Percentiles rank a stretch among this genome's conserved stretches.
phyloP scores from a whole-genome alignment of 352 stramenopile species.

The Globisporangium spinosum region DNA sequence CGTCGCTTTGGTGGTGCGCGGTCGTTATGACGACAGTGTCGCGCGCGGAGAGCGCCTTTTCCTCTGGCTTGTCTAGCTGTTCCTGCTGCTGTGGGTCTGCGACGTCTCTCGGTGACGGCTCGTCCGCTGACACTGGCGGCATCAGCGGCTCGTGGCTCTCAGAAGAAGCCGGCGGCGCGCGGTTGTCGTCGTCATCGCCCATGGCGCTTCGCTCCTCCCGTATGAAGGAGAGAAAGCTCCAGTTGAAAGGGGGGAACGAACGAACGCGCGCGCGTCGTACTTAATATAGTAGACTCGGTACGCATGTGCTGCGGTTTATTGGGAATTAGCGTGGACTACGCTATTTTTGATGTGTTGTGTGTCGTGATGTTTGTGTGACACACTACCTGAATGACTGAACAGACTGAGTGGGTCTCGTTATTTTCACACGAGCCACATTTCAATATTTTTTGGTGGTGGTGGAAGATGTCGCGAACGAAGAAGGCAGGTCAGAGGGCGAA shows the following conservation, averaged over 20 bases:
- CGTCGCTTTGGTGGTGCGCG: conserved; percentile 3
- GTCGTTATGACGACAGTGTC: conserved; percentile 1
- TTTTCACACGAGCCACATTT: not conserved
- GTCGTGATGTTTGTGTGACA: not conserved
- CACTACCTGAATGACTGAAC: not conserved
- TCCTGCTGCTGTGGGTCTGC: not conserved
- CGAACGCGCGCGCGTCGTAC: not conserved
- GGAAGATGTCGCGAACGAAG: conserved; percentile 11
- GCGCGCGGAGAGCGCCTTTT: not conserved
- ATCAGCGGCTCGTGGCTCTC: not conserved
- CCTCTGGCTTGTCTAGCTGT: not conserved
- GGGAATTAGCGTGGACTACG: not conserved
- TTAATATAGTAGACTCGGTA: not conserved
- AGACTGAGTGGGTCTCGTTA: not conserved
- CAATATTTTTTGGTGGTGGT: conserved; percentile 4
- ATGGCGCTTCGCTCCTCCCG: not conserved
- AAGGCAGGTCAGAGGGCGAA: conserved; percentile 36
- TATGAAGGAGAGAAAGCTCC: conserved; percentile 9
- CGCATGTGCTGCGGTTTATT: not conserved
- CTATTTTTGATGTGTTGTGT: not conserved
- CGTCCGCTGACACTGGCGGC: not conserved
- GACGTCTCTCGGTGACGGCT: not conserved
- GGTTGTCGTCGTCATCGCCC: not conserved
- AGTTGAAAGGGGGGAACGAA: conserved; percentile 15
- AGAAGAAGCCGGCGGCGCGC: not conserved